These are phyloP conservation scores for Coniochaeta sp. DNA, from an alignment of 2,329 filamentous ascomycete species.

Conservation along the genomic window DNA sequence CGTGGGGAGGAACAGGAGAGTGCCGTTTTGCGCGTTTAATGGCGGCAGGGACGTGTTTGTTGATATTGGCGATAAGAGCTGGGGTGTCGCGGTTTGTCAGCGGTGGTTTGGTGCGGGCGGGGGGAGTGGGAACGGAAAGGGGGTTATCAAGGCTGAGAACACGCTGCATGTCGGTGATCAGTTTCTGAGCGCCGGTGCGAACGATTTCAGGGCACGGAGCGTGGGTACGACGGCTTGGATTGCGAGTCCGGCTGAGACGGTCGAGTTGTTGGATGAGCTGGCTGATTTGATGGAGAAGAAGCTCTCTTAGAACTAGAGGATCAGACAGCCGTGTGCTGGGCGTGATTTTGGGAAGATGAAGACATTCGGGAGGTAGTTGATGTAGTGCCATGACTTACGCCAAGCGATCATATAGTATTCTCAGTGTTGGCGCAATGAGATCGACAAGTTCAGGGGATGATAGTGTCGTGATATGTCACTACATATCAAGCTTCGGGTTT, in stretches of 20 bases:
- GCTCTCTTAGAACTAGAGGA: constrained; percentile 18
- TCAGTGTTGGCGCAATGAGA: background rate
- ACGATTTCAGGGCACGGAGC: constrained; percentile 91
- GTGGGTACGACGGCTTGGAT: constrained; percentile 97
- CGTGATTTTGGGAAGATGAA: no score
- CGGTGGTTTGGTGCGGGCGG: constrained; percentile 67
- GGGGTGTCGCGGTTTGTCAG: constrained; percentile 91
- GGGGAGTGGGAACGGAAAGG: constrained; percentile 9
- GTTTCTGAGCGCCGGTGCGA: constrained; percentile 89
- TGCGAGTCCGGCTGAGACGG: constrained; percentile 84
- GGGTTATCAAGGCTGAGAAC: constrained; percentile 60
- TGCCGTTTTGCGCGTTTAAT: constrained; percentile 98
- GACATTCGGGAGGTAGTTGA: background rate
- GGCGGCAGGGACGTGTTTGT: constrained; percentile 97
- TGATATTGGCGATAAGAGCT: constrained; percentile 96
- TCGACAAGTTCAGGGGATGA: no score
- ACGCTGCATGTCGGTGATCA: constrained; percentile 96
- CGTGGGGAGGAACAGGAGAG: constrained; percentile 45
- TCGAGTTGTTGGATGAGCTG: constrained; percentile 81
- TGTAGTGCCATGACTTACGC: background rate
- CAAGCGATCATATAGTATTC: background rate
- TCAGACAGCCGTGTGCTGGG: no score
- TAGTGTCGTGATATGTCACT: no score
- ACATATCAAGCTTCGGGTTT: no score
- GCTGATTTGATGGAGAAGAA: constrained; percentile 48